Percentiles rank a stretch among this genome's conserved stretches.
Evolutionary conservation across 768 basidiomycete species (phyloP).

Genomic region (Leccinum aurantiacum): DNA sequence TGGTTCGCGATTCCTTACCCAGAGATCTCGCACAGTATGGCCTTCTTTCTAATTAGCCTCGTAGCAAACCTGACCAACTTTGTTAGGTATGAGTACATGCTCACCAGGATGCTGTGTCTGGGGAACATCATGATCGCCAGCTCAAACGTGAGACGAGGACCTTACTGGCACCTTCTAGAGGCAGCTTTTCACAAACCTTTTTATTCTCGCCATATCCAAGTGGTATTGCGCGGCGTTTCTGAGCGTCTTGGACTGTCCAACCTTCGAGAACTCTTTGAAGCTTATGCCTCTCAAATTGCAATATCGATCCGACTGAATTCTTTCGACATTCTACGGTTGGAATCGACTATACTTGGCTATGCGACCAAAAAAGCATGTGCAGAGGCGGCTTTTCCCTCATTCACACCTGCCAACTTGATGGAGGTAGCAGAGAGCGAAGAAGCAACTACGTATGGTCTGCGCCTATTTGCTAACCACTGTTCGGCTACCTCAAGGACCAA

Average conservation of each 20-base stretch:
- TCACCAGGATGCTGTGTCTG: slow-evolving; percentile 68
- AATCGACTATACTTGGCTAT: slow-evolving; percentile 77
- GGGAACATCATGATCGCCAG: slow-evolving; percentile 80
- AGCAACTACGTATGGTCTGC: slow-evolving; percentile 37
- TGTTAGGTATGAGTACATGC: slow-evolving; percentile 68
- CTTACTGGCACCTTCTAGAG: slow-evolving; percentile 89
- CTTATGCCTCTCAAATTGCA: slow-evolving; percentile 77
- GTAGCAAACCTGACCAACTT: slow-evolving; percentile 16
- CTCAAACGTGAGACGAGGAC: slow-evolving; percentile 71
- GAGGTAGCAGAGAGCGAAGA: slow-evolving; percentile 34
- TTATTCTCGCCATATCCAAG: slow-evolving; percentile 37
- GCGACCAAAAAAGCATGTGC: slow-evolving; percentile 64
- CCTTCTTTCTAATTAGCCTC: slow-evolving; percentile 4
- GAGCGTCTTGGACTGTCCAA: slow-evolving; percentile 62
- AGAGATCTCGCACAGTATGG: slow-evolving; percentile 51
- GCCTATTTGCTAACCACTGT: slow-evolving; percentile 62
- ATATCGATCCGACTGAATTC: slow-evolving; percentile 55
- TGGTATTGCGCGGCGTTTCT: slow-evolving; percentile 61
- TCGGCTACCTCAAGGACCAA: slow-evolving; percentile 49
- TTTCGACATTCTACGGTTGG: slow-evolving; percentile 58
- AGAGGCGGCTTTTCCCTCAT: slow-evolving; percentile 60
- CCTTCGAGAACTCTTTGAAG: slow-evolving; percentile 66
- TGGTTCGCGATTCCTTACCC: slow-evolving; percentile 46
- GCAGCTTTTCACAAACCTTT: slow-evolving; percentile 41
- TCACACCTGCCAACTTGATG: slow-evolving; percentile 67